Evolutionary conservation across 495 filamentous ascomycete species (phyloP), one percentile per base, ranked within the genome.

Genomic region (Penicillium pancosmium): DNA sequence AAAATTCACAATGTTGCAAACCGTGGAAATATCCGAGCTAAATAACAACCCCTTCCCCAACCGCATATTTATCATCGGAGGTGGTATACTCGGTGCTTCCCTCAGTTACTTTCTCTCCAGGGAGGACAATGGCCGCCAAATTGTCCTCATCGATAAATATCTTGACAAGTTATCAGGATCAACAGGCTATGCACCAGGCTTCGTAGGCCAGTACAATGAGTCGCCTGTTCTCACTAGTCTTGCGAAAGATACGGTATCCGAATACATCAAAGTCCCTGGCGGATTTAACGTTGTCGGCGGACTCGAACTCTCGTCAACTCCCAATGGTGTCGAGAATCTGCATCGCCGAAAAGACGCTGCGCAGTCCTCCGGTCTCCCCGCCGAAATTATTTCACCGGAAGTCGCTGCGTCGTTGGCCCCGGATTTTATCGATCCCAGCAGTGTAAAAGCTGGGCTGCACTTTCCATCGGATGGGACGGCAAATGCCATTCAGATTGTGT

Each of bases 1-100:
- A 18, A 13, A 40, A 25, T 54, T 16, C 48, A 54, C 5, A 11
- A 65, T 65, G 63, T 21, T 23, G 7, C 50, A 55, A 21, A 57
- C 55, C 6, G 11, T 65, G 25, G 23, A 51, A 10, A 61, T 66
- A 13, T 11, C 56, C 21, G 53, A 68, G 46, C 55, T 65, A 48
- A 66, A 66, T 31, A 6, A 31, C 40, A 41, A 34, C 21, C 31
- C 53, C 4, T 63, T 54, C 16, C 38, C 63, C 13, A 21, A 53
- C 2, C 55, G 56, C 2, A 67, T 78, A 40, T 69, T 72, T 35
- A 74, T 80, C 46, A 57, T 82, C 25, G 78, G 80, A 36, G 80
- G 71, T 5, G 79, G 79, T 23, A 79, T 82, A 34, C 71, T 79
- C 19, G 79, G 80, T 27, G 64, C 79, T 12, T 68, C 68, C 0